Evolutionary conservation across 2,329 filamentous ascomycete genomes (phyloP).

Genomic region (Exophiala sp.): DNA sequence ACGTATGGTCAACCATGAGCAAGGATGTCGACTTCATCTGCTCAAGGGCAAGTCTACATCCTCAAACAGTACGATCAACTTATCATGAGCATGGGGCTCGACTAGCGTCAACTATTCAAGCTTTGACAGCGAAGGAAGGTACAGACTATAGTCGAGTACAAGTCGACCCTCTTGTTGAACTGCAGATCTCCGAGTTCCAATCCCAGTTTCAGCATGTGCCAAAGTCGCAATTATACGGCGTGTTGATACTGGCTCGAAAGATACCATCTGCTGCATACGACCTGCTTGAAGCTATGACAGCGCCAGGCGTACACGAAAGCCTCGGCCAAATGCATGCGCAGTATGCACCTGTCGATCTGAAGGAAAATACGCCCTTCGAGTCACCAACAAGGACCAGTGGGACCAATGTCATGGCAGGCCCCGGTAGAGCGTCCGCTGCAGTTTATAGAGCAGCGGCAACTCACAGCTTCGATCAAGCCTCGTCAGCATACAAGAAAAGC

Average conservation of each 20-base stretch:
- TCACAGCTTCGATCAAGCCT: constrained; percentile 56
- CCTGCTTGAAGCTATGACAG: constrained; percentile 53
- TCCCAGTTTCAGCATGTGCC: constrained; percentile 54
- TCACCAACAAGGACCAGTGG: constrained; percentile 7
- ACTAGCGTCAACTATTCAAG: constrained; percentile 52
- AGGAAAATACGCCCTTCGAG: constrained; percentile 25
- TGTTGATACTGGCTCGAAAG: constrained; percentile 57
- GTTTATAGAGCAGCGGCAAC: constrained; percentile 47
- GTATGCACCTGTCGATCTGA: constrained; percentile 41
- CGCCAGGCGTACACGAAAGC: constrained; percentile 30
- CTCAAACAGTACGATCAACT: constrained; percentile 50
- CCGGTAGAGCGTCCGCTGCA: constrained; percentile 39
- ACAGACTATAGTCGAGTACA: constrained; percentile 37
- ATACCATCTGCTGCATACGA: constrained; percentile 58
- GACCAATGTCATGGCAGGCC: constrained; percentile 1
- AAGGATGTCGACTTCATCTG: constrained; percentile 61
- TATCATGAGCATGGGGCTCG: constrained; percentile 60
- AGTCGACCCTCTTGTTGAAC: constrained; percentile 43
- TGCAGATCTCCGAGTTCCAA: constrained; percentile 53
- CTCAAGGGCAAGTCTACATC: constrained; percentile 46
- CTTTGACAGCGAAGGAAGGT: constrained; percentile 50
- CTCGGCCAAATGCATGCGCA: constrained; percentile 30
- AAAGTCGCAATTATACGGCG: constrained; percentile 46
- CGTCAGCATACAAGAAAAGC: constrained; percentile 56
- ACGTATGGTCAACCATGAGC: constrained; percentile 57